Percentiles rank a stretch among this genome's conserved stretches.
These are phyloP conservation scores for Haberlea rhodopensis DNA, from an alignment of 257 asterid genomes.

Conservation along the genomic window DNA sequence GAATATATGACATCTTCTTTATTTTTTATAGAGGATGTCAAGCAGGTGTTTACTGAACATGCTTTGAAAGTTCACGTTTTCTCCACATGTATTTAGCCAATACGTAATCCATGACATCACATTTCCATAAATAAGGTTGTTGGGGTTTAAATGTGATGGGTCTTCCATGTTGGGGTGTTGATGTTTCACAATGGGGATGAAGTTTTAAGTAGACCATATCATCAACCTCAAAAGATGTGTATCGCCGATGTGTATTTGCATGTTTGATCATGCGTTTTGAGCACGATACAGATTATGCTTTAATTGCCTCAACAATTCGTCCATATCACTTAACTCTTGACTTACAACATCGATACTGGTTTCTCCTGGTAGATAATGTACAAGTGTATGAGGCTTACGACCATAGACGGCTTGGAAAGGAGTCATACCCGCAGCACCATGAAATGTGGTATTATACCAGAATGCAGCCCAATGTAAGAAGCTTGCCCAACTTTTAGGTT, in stretches of 20 bases:
- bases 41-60: too few relatives aligned
- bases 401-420: neutral
- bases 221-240: neutral
- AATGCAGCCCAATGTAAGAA: neutral
- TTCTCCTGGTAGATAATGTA: neutral
- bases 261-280: neutral
- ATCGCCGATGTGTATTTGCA: neutral
- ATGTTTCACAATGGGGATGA: too few relatives aligned
- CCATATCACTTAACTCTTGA: neutral
- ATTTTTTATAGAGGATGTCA: too few relatives aligned
- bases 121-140: too few relatives aligned
- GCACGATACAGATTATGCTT: neutral
- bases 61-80: too few relatives aligned
- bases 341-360: neutral
- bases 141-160: too few relatives aligned
- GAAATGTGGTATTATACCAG: neutral
- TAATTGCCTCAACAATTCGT: neutral
- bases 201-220: neutral
- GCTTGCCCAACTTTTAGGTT: neutral
- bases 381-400: neutral
- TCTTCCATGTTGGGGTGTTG: too few relatives aligned
- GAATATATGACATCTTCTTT: too few relatives aligned
- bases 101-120: too few relatives aligned
- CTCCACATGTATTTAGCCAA: too few relatives aligned
- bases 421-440: neutral